Conservation (phyloP, 1,139 yeast genomes). For the Candida mesenterica region DNA sequence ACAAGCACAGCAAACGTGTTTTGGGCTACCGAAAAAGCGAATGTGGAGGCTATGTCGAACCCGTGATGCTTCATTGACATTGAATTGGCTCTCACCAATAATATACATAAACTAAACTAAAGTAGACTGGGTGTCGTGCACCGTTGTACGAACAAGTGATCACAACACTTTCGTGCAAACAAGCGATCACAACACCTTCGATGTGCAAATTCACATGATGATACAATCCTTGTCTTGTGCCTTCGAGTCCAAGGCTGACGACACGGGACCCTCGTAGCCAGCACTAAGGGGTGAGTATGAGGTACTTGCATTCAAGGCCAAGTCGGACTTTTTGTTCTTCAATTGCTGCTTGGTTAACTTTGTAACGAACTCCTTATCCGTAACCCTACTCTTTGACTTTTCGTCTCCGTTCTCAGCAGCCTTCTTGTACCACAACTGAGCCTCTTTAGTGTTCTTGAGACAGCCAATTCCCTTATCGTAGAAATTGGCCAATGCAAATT, state of each 20-base stretch:
- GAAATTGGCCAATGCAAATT: slow-evolving; percentile 81
- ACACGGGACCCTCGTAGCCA: slow-evolving; percentile 8
- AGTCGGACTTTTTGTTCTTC: slow-evolving; percentile 19
- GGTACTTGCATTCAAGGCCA: not conserved
- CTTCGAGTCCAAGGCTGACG: slow-evolving; percentile 10
- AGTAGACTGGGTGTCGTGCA: too few relatives aligned
- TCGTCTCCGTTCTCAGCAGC: slow-evolving; percentile 77
- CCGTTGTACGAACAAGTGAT: too few relatives aligned
- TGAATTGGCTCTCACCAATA: too few relatives aligned
- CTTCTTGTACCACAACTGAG: slow-evolving; percentile 70
- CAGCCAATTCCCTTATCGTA: slow-evolving; percentile 89
- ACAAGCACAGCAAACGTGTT: too few relatives aligned
- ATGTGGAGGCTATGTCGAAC: too few relatives aligned
- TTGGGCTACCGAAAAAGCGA: too few relatives aligned
- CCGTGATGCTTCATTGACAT: too few relatives aligned
- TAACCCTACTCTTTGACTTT: slow-evolving; percentile 49
- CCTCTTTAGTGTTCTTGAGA: slow-evolving; percentile 51
- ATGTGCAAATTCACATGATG: slow-evolving; percentile 28
- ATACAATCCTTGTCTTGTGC: slow-evolving; percentile 47
- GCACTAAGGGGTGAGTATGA: not conserved
- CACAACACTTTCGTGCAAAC: too few relatives aligned
- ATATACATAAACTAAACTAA: too few relatives aligned
- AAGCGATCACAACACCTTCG: too few relatives aligned
- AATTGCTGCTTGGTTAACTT: slow-evolving; percentile 29
- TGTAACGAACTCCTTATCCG: slow-evolving; percentile 32